Evolutionary conservation across 2,329 filamentous ascomycete species (phyloP), one percentile per base, ranked within the genome.

Genomic region (Aspergillus chevalieri): DNA sequence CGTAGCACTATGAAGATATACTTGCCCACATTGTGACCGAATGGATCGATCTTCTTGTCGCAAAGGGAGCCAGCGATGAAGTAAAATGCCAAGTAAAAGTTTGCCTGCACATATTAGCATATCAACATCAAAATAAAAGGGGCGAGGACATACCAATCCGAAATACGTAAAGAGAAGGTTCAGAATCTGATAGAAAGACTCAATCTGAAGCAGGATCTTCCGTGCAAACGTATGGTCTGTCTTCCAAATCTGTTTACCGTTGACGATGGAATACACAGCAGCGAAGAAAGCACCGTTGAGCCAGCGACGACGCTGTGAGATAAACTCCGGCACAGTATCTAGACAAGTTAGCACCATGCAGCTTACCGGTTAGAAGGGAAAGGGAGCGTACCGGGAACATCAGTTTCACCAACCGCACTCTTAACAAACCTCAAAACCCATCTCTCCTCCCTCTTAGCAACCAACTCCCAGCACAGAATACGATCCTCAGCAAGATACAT

Each of bases 341-440:
- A 61, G 1, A n/a, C 2, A 19, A 2, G 7, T 55, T 44, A 56
- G 53, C 21, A 41, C 17, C 28, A 10, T 4, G 1, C 42, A 10
- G 22, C 26, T 6, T 8, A n/a, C 22, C 28, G 10, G 1, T 17
- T 5, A 41, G 38, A 52, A 44, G 17, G 4, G 4, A 17, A 38
- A 33, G 14, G 44, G 38, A 36, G 19, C 59, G 38, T 81, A 92
- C 88, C 89, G 65, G 91, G 93, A 48, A 98, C 93, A 76, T 98
- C 93, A 0, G 94, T 98, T 74, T 98, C 94, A 65, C 94, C 93
- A 43, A 88, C 95, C 54, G 93, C 95, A 57, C 85, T 86, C 76
- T 95, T 95, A 57, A 98, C 94, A 62, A 97, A 98, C 71, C 96
- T 96, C 72, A 98, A 74, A 55, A 98, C 90, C 93, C 93, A 98